phyloP scores from a whole-genome alignment of 1,139 yeast genomes.

The Taphrina populina region DNA sequence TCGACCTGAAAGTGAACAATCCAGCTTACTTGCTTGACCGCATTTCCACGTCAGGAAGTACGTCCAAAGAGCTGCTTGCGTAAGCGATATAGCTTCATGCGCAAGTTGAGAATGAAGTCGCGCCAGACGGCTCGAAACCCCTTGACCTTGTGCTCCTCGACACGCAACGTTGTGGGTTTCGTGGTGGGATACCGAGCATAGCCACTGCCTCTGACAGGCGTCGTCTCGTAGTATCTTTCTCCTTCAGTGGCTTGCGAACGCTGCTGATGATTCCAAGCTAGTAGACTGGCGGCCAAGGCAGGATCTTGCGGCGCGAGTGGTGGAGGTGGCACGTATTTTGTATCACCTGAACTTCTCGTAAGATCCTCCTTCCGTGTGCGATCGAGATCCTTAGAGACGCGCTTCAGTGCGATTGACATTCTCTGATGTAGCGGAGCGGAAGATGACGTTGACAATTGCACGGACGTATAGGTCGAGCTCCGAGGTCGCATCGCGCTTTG shows the following conservation, averaged over 20 bases:
- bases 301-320: slow-evolving; percentile 19
- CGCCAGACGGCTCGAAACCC: slow-evolving; percentile 34
- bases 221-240: slow-evolving; percentile 11
- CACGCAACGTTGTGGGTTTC: slow-evolving; percentile 23
- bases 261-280: slow-evolving; percentile 5
- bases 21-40: too few species aligned
- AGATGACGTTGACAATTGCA: slow-evolving; percentile 18
- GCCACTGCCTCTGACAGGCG: slow-evolving; percentile 21
- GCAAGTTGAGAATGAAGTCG: slow-evolving; percentile 23
- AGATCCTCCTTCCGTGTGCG: neutral
- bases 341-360: slow-evolving; percentile 4
- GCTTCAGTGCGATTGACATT: slow-evolving; percentile 22
- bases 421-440: slow-evolving; percentile 19
- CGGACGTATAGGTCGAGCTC: slow-evolving; percentile 16
- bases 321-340: slow-evolving; percentile 30
- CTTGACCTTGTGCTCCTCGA: slow-evolving; percentile 29
- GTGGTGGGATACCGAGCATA: slow-evolving; percentile 32
- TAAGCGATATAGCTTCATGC: slow-evolving; percentile 27
- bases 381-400: slow-evolving; percentile 26
- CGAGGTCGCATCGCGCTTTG: slow-evolving; percentile 1
- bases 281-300: slow-evolving; percentile 17
- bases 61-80: slow-evolving; percentile 22
- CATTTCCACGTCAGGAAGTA: too few species aligned
- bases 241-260: neutral
- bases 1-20: too few species aligned